Percentiles rank a stretch among this genome's conserved stretches.
phyloP scores from a whole-genome alignment of 352 stramenopile genomes.

The Phytophthora idaei region DNA sequence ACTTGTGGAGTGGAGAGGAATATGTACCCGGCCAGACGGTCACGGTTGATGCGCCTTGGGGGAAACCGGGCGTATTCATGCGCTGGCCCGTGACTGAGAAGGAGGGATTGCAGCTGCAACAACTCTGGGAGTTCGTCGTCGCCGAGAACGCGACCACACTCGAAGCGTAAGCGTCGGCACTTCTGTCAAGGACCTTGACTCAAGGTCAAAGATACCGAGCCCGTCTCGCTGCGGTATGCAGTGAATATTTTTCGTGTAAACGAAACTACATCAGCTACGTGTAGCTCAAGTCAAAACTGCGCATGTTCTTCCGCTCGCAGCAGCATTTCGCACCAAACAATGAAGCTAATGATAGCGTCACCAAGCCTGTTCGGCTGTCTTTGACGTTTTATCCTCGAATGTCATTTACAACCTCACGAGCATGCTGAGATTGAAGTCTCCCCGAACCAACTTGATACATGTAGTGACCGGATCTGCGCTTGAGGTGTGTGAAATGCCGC shows the following conservation, averaged over 20 bases:
- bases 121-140: slow-evolving; percentile 28
- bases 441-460: neutral
- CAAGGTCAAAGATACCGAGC: neutral
- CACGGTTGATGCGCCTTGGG: slow-evolving; percentile 27
- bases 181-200: slow-evolving; percentile 4
- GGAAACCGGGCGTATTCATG: slow-evolving; percentile 31
- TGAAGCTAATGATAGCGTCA: too few species aligned
- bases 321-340: neutral
- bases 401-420: neutral
- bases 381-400: too few species aligned
- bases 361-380: too few species aligned
- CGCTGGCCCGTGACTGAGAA: slow-evolving; percentile 33
- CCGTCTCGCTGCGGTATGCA: neutral
- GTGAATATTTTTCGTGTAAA: slow-evolving; percentile 1
- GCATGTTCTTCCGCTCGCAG: neutral
- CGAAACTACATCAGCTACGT: neutral
- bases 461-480: neutral
- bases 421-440: neutral
- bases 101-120: slow-evolving; percentile 28
- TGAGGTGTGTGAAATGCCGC: neutral
- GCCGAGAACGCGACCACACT: slow-evolving; percentile 26
- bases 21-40: slow-evolving; percentile 23
- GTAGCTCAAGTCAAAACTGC: too few species aligned
- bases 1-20: slow-evolving; percentile 31
- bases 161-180: slow-evolving; percentile 8